Evolutionary conservation across 768 basidiomycete species (phyloP), one percentile per base, ranked within the genome.

Genomic region (Floccularia luteovirens): DNA sequence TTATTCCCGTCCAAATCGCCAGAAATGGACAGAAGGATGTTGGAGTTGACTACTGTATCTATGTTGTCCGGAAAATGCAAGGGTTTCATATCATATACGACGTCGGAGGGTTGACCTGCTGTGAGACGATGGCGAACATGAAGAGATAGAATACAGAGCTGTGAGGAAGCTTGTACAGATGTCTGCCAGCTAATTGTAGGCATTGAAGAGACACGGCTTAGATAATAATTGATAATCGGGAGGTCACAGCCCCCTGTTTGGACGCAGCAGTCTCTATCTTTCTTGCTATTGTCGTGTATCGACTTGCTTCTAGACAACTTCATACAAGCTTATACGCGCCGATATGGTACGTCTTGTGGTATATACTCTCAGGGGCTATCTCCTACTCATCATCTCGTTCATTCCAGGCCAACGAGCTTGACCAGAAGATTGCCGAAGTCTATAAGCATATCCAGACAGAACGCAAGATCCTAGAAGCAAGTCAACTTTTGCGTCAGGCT

Each of bases 391-490:
- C 21, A 23, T 32, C 20, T 38, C 36, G 24, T 35, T 19, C 43
- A 43, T 58, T 58, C 47, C 52, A 73, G 72, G 62, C 61, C 59
- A 60, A 69, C 51, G 83, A 88, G 64, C 70, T 90, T 64, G 89
- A 91, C 77, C 81, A 82, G 76, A 93, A 92, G 77, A 90, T 93
- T 59, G 80, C 82, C 60, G 88, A 90, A 62, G 80, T 92, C 53
- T 78, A 82, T 67, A 83, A 78, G 63, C 85, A 86, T 60, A 92
- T 94, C 59, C 77, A 84, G 66, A 91, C 85, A 24, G 90, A 94
- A 67, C 85, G 84, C 63, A 92, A 90, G 74, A 82, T 93, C 58
- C 72, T 94, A 48, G 88, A 92, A 61, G 90, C 82, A 13, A 79
- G 82, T 21, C 77, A 83, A 56, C 72, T 76, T 49, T 70, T 93